Conservation (phyloP, 345 rosid genomes). For the Microcos paniculata region DNA sequence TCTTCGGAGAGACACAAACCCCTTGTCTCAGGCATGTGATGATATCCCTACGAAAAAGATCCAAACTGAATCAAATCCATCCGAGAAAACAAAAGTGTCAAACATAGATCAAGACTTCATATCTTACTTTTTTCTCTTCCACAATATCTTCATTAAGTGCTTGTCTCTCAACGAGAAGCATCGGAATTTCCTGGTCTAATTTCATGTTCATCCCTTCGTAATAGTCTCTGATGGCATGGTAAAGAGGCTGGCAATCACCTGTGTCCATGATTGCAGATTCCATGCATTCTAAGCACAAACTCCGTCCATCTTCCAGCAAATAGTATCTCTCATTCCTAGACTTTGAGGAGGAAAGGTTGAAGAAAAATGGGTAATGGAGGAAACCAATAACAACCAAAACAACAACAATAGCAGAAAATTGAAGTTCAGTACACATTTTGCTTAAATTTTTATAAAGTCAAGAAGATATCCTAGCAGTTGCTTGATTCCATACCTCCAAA, state of each 20-base stretch:
- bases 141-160: constrained; percentile 93
- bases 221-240: constrained; percentile 87
- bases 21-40: constrained; percentile 96
- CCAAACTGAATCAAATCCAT: constrained; percentile 18
- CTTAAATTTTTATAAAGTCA: no score
- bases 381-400: background rate
- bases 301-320: constrained; percentile 77
- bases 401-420: background rate
- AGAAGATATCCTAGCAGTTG: background rate
- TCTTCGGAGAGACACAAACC: constrained; percentile 98
- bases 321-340: constrained; percentile 62
- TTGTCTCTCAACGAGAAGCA: constrained; percentile 94
- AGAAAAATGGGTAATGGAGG: background rate
- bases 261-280: constrained; percentile 94
- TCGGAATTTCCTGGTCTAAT: constrained; percentile 88
- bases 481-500: constrained; percentile 61
- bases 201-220: constrained; percentile 95
- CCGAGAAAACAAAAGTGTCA: background rate
- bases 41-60: constrained; percentile 62
- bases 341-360: constrained; percentile 26
- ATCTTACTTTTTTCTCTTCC: constrained; percentile 76
- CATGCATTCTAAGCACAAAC: constrained; percentile 87
- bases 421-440: background rate
- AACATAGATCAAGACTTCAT: background rate
- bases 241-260: constrained; percentile 92